phyloP scores from a whole-genome alignment of 768 basidiomycete species.

The Atractiella rhizophila region DNA sequence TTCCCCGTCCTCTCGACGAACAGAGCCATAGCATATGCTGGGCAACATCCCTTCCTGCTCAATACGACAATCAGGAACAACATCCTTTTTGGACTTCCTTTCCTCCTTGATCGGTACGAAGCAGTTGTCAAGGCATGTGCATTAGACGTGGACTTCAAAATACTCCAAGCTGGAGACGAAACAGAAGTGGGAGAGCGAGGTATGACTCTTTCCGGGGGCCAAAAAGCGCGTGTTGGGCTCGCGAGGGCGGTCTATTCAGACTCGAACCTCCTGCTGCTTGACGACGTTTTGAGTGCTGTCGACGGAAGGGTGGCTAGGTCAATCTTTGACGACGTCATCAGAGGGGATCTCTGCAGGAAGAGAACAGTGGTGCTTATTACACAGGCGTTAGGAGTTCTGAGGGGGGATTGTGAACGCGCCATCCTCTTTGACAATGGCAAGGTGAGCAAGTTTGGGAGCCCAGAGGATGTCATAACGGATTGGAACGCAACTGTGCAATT shows the following conservation, averaged over 20 bases:
- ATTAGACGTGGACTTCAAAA: constrained; percentile 40
- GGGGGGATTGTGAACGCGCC: too few species aligned
- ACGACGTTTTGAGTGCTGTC: constrained; percentile 16
- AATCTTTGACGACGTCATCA: constrained; percentile 51
- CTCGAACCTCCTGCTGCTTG: constrained; percentile 26
- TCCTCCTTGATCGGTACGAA: constrained; percentile 40
- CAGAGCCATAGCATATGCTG: constrained; percentile 43
- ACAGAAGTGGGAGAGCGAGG: constrained; percentile 24
- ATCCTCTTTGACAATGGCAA: too few species aligned
- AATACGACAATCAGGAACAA: constrained; percentile 60
- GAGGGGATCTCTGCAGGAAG: constrained; percentile 48
- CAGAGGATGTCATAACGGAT: too few species aligned
- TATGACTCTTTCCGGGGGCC: constrained; percentile 9
- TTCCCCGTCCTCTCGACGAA: constrained; percentile 11
- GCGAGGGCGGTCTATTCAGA: constrained; percentile 76
- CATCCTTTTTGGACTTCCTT: constrained; percentile 44
- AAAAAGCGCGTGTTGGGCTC: constrained; percentile 29
- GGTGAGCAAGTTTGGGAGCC: too few species aligned
- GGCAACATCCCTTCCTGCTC: constrained; percentile 42
- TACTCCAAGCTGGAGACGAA: constrained; percentile 49
- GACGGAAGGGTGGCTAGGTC: constrained; percentile 53
- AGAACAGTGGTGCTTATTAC: constrained; percentile 74
- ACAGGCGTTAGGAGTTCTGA: too few species aligned
- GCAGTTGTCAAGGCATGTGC: constrained; percentile 50
- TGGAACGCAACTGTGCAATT: too few species aligned